phyloP scores from a whole-genome alignment of 202 grass and related monocot genomes.

The Brachypodium distachyon region DNA sequence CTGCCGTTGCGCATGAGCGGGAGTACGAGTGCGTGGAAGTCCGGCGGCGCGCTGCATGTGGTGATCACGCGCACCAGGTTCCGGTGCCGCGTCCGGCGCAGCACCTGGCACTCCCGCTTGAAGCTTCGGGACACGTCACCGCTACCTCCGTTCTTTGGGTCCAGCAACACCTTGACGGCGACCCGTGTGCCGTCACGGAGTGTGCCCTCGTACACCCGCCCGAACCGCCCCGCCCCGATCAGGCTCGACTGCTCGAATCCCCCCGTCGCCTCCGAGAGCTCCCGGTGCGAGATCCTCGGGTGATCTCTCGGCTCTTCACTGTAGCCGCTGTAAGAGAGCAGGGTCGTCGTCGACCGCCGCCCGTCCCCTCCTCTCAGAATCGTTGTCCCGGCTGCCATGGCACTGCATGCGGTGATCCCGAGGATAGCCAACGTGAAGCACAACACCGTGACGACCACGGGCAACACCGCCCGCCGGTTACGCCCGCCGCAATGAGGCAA shows the following conservation, averaged over 20 bases:
- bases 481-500: slow-evolving; percentile 25
- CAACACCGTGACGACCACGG: slow-evolving; percentile 20
- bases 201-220: slow-evolving; percentile 51
- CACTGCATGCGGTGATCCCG: neutral
- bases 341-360: slow-evolving; percentile 29
- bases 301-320: slow-evolving; percentile 2
- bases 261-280: slow-evolving; percentile 52
- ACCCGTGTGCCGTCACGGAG: slow-evolving; percentile 52
- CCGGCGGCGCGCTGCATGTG: slow-evolving; percentile 76
- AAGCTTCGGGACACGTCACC: slow-evolving; percentile 71
- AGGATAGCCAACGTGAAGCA: slow-evolving; percentile 16
- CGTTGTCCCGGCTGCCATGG: neutral
- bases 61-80: slow-evolving; percentile 91
- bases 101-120: slow-evolving; percentile 82
- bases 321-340: slow-evolving; percentile 8
- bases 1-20: slow-evolving; percentile 86
- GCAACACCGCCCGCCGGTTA: slow-evolving; percentile 27
- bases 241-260: slow-evolving; percentile 46
- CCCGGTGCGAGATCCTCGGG: slow-evolving; percentile 57
- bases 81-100: slow-evolving; percentile 73
- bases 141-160: slow-evolving; percentile 38
- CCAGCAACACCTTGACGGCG: slow-evolving; percentile 83
- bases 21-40: slow-evolving; percentile 85
- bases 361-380: neutral
- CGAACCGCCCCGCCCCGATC: slow-evolving; percentile 62